phyloP scores from a whole-genome alignment of 345 rosid species.

The Viola odorata region DNA sequence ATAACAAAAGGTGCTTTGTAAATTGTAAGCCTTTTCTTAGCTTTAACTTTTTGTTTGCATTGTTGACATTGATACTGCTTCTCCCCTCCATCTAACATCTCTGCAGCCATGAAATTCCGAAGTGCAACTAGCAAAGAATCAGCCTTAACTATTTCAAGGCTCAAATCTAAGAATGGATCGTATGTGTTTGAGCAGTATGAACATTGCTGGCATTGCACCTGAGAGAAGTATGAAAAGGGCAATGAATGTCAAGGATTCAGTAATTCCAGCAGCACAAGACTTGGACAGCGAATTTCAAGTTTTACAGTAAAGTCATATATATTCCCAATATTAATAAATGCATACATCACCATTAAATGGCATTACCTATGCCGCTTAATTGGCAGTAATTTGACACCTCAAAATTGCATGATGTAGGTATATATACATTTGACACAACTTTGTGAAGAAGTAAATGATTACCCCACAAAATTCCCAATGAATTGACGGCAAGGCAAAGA shows the following conservation, averaged over 20 bases:
- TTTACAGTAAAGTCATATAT: no score
- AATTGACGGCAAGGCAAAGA: neutral
- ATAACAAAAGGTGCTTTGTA: slow-evolving; percentile 84
- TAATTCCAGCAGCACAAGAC: neutral
- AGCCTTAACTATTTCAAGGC: slow-evolving; percentile 81
- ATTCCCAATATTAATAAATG: no score
- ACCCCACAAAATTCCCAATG: neutral
- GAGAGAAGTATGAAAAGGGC: slow-evolving; percentile 9
- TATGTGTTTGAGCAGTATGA: slow-evolving; percentile 68
- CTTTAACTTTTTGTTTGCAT: slow-evolving; percentile 87
- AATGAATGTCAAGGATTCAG: neutral
- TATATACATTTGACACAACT: no score
- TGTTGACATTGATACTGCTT: slow-evolving; percentile 79
- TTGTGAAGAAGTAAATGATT: no score
- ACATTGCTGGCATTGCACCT: slow-evolving; percentile 83
- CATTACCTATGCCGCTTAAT: neutral
- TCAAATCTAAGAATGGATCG: slow-evolving; percentile 86
- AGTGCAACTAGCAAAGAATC: slow-evolving; percentile 73
- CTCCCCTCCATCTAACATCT: slow-evolving; percentile 81
- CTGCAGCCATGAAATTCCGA: slow-evolving; percentile 67
- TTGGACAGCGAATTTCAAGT: no score
- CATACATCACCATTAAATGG: neutral
- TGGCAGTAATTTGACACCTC: neutral
- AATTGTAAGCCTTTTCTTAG: slow-evolving; percentile 78
- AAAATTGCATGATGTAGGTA: no score